These are phyloP conservation scores for Aurinia saxatilis DNA, from an alignment of 345 rosid genomes.

Conservation along the genomic window DNA sequence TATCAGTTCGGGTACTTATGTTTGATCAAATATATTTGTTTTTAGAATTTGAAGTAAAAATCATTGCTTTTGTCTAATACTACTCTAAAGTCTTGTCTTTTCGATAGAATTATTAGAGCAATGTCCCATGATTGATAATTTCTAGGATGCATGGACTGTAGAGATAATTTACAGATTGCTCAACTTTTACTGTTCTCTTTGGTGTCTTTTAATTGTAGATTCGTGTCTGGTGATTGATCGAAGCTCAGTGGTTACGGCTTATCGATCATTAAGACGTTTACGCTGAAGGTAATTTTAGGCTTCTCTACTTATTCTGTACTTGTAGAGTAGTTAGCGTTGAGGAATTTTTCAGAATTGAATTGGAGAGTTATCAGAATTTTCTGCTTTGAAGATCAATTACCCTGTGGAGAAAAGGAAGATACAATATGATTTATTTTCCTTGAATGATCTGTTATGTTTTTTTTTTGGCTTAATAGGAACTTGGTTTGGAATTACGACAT, in stretches of 20 bases:
- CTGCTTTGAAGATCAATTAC: background rate
- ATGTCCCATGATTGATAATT: background rate
- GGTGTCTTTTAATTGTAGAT: constrained; percentile 40
- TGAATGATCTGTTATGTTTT: background rate
- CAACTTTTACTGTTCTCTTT: background rate
- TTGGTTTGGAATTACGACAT: constrained; percentile 77
- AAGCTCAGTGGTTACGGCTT: constrained; percentile 86
- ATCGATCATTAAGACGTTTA: constrained; percentile 64
- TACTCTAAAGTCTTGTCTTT: background rate
- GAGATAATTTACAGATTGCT: constrained; percentile 6
- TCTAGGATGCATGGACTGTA: too few relatives aligned
- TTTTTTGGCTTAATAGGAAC: constrained; percentile 47
- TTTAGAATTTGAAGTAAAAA: background rate
- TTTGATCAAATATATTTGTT: background rate
- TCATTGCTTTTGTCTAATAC: background rate
- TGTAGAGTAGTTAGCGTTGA: too few relatives aligned
- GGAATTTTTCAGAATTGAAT: too few relatives aligned
- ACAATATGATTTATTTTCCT: background rate
- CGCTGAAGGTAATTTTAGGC: constrained; percentile 42
- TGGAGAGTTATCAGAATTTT: too few relatives aligned
- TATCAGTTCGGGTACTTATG: background rate
- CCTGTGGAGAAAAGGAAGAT: background rate
- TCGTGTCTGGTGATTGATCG: constrained; percentile 86
- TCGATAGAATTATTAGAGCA: background rate
- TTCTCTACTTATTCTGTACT: background rate